phyloP scores from a whole-genome alignment of 345 rosid species.

The Arabidopsis suecica region DNA sequence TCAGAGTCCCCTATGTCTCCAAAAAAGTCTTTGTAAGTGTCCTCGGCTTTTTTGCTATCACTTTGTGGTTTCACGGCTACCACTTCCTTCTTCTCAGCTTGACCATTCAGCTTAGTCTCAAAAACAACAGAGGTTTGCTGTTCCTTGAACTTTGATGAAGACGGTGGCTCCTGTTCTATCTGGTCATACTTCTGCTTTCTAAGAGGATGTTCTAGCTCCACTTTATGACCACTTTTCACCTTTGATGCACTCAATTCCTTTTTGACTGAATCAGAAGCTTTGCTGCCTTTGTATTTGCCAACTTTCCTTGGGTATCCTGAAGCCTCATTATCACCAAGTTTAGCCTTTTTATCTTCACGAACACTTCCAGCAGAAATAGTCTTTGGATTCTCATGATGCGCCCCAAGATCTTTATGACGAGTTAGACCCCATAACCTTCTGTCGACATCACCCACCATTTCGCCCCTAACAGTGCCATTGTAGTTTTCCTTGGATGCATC shows the following conservation, averaged over 20 bases:
- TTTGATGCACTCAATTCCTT: constrained; percentile 48
- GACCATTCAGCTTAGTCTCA: constrained; percentile 58
- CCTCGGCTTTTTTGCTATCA: constrained; percentile 57
- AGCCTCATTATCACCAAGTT: constrained; percentile 48
- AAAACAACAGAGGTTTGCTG: constrained; percentile 48
- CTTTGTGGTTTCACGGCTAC: constrained; percentile 54
- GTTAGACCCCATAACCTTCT: constrained; percentile 53
- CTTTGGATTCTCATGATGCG: constrained; percentile 54
- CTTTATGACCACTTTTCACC: constrained; percentile 52
- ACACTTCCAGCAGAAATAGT: constrained; percentile 52
- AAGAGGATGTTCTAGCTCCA: constrained; percentile 47
- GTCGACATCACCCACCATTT: constrained; percentile 48
- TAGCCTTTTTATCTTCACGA: constrained; percentile 61
- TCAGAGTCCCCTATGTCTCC: constrained; percentile 73
- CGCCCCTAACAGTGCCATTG: constrained; percentile 50
- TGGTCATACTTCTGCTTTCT: constrained; percentile 54
- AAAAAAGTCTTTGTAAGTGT: constrained; percentile 70
- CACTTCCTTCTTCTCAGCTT: constrained; percentile 52
- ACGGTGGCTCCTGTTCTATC: constrained; percentile 54
- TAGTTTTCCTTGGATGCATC: constrained; percentile 46
- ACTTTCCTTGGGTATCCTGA: constrained; percentile 52
- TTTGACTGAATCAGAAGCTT: constrained; percentile 46
- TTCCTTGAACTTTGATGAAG: constrained; percentile 52
- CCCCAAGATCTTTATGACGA: constrained; percentile 49
- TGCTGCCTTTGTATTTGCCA: constrained; percentile 53